Conservation (phyloP, 2,329 filamentous ascomycete genomes). For the Herpotrichia juniperi region DNA sequence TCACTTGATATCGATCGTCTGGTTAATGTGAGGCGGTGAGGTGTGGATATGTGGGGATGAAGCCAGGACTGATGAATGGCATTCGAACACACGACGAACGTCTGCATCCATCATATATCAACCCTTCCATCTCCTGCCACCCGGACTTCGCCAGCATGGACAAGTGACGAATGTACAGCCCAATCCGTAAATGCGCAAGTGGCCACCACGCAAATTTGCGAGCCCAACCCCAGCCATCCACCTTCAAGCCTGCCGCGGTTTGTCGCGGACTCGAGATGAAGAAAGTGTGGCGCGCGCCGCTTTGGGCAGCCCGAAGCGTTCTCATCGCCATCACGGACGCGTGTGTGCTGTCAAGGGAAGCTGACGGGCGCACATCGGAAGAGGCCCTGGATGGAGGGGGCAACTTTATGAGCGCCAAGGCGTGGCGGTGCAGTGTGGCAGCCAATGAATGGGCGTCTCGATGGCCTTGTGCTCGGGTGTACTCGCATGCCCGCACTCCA, state of each 20-base stretch:
- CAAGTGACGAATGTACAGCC: constrained; percentile 29
- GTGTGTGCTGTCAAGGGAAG: constrained; percentile 55
- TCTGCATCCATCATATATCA: constrained; percentile 65
- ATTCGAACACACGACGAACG: constrained; percentile 55
- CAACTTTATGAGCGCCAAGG: not conserved
- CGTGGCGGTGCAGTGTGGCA: constrained; percentile 49
- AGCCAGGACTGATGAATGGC: constrained; percentile 29
- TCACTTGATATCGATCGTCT: constrained; percentile 35
- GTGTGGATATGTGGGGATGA: constrained; percentile 5
- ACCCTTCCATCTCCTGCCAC: constrained; percentile 59
- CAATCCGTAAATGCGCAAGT: constrained; percentile 10
- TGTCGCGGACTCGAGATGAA: constrained; percentile 16
- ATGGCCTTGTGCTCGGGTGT: too few species aligned
- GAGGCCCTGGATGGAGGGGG: constrained; percentile 61
- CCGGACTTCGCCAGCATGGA: constrained; percentile 48
- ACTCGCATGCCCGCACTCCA: too few species aligned
- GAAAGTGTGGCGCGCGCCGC: constrained; percentile 13
- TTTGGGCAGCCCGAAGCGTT: constrained; percentile 16
- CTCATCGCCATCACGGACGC: constrained; percentile 41
- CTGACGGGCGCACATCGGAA: constrained; percentile 61
- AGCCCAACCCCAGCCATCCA: constrained; percentile 30
- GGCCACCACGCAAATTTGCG: constrained; percentile 22
- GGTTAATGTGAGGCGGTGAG: constrained; percentile 42
- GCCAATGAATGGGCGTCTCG: constrained; percentile 55
- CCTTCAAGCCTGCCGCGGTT: constrained; percentile 21